phyloP scores from a whole-genome alignment of 768 basidiomycete species.

The Albatrellus ellisii region DNA sequence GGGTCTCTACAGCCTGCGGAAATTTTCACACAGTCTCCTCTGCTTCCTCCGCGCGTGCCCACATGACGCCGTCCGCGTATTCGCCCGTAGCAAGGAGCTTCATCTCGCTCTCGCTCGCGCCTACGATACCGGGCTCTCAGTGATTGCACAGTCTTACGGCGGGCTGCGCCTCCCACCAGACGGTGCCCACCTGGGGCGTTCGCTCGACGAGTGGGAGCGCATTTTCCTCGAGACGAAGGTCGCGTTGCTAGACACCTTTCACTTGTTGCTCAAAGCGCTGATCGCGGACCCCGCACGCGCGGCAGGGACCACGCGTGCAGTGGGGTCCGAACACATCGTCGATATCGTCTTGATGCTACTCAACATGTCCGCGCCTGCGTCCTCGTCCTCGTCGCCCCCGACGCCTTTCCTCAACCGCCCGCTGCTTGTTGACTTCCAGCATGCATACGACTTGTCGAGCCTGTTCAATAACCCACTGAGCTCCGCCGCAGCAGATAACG shows the following conservation, averaged over 20 bases:
- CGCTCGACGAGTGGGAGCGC: constrained; percentile 52
- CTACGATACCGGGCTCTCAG: constrained; percentile 45
- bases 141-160: constrained; percentile 48
- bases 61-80: constrained; percentile 33
- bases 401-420: constrained; percentile 48
- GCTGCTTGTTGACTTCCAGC: constrained; percentile 61
- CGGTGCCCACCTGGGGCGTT: constrained; percentile 13
- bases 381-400: constrained; percentile 8
- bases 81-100: constrained; percentile 39
- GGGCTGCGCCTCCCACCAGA: constrained; percentile 27
- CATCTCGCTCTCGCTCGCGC: constrained; percentile 40
- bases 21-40: constrained; percentile 42
- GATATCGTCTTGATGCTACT: constrained; percentile 47
- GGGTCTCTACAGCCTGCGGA: constrained; percentile 54
- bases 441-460: constrained; percentile 43
- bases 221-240: constrained; percentile 68
- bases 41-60: constrained; percentile 41
- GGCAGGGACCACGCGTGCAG: constrained; percentile 29
- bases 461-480: constrained; percentile 25
- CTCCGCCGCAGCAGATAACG: constrained; percentile 36
- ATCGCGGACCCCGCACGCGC: constrained; percentile 32
- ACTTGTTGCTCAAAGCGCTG: constrained; percentile 38
- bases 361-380: constrained; percentile 28
- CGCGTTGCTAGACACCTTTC: constrained; percentile 55
- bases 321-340: constrained; percentile 40